Evolutionary conservation across 345 rosid genomes (phyloP).

Genomic region (Gossypium longicalyx): DNA sequence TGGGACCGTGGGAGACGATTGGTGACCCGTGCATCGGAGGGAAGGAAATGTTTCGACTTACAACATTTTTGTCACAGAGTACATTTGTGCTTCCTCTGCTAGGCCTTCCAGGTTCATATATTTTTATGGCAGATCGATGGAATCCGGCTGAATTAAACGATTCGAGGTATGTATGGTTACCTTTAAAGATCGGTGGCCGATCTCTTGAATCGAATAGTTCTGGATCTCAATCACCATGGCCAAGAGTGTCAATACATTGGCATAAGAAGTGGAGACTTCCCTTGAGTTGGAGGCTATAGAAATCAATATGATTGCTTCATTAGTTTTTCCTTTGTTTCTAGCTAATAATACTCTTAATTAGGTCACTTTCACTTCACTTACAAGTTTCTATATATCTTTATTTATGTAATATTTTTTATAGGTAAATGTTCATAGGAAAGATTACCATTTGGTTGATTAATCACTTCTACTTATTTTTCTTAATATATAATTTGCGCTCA

Average conservation of each 20-base stretch:
- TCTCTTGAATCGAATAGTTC: constrained; percentile 55
- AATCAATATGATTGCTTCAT: constrained; percentile 12
- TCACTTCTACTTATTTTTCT: neutral
- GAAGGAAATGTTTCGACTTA: constrained; percentile 50
- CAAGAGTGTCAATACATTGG: constrained; percentile 90
- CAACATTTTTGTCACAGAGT: constrained; percentile 89
- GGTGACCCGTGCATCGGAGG: constrained; percentile 90
- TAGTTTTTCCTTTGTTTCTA: neutral
- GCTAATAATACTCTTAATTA: too few species aligned
- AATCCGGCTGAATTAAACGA: constrained; percentile 84
- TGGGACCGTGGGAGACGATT: constrained; percentile 94
- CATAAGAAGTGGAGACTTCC: constrained; percentile 90
- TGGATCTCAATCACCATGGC: constrained; percentile 67
- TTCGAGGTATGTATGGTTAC: constrained; percentile 82
- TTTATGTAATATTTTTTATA: too few species aligned
- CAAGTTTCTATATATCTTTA: too few species aligned
- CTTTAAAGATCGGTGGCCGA: constrained; percentile 63
- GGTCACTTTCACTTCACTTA: too few species aligned
- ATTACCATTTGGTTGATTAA: too few species aligned
- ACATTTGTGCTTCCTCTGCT: constrained; percentile 74
- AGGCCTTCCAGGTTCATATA: constrained; percentile 58
- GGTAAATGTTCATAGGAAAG: too few species aligned
- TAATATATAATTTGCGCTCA: neutral
- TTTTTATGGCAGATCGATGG: constrained; percentile 96
- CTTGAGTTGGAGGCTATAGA: constrained; percentile 27